phyloP scores from a whole-genome alignment of 1,139 yeast genomes.

The Saccharomycopsis crataegensis region DNA sequence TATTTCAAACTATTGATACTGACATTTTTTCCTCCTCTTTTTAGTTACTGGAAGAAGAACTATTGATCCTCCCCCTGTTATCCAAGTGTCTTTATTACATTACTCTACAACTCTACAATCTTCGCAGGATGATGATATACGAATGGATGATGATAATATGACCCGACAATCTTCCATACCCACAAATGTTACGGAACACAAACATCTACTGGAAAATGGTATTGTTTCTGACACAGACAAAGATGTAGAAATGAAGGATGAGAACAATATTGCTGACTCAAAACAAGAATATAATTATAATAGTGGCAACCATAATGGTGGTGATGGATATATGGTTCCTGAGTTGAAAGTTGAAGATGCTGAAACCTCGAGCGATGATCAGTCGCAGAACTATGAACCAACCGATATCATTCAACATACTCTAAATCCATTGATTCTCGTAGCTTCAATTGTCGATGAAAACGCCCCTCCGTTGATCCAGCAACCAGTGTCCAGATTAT shows the following conservation, averaged over 20 bases:
- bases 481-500: too few species aligned
- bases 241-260: constrained; percentile 5
- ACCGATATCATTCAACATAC: constrained; percentile 17
- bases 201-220: neutral
- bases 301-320: neutral
- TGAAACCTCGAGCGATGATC: neutral
- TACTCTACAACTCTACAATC: neutral
- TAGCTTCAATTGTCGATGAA: constrained; percentile 15
- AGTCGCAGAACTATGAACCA: neutral
- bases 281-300: neutral
- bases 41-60: constrained; percentile 20
- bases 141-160: neutral
- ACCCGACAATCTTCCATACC: too few species aligned
- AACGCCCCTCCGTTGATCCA: neutral
- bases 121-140: neutral
- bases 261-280: neutral
- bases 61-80: constrained; percentile 21
- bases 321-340: neutral
- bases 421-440: constrained; percentile 17
- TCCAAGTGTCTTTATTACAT: constrained; percentile 15
- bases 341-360: constrained; percentile 1
- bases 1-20: neutral
- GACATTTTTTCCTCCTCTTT: neutral
- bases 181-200: neutral
- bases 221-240: neutral